Conservation (phyloP, 2,329 filamentous ascomycete genomes). For the Cercospora sp. region DNA sequence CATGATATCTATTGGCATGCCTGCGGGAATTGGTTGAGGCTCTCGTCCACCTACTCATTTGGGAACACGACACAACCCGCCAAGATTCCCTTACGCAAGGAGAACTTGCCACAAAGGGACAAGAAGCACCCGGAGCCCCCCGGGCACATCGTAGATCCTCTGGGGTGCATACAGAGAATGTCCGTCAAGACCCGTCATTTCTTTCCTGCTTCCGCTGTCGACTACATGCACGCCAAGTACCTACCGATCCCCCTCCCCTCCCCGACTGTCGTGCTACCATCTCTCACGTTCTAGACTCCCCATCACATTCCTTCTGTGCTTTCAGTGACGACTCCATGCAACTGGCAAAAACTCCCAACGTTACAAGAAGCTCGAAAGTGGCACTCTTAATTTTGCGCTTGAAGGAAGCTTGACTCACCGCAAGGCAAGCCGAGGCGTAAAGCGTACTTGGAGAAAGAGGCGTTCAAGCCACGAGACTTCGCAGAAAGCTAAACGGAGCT, state of each 20-base stretch:
- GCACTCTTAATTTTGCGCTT: not conserved
- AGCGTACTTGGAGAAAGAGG: not conserved
- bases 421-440: not conserved
- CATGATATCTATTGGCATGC: not conserved
- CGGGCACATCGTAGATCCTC: not conserved
- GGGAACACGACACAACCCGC: not conserved
- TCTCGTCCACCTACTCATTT: not conserved
- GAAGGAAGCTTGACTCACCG: not conserved
- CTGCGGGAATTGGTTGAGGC: not conserved
- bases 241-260: not conserved
- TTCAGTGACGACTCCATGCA: not conserved
- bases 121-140: not conserved
- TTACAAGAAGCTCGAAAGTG: not conserved
- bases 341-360: not conserved
- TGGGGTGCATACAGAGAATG: not conserved
- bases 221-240: not conserved
- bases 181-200: not conserved
- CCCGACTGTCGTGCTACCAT: not conserved
- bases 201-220: not conserved
- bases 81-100: not conserved
- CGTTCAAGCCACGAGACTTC: not conserved
- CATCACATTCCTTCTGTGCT: not conserved
- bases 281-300: not conserved
- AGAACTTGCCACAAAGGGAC: not conserved
- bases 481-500: not conserved